phyloP scores from a whole-genome alignment of 768 basidiomycete species.

The Pleurotus salmoneostramineus region DNA sequence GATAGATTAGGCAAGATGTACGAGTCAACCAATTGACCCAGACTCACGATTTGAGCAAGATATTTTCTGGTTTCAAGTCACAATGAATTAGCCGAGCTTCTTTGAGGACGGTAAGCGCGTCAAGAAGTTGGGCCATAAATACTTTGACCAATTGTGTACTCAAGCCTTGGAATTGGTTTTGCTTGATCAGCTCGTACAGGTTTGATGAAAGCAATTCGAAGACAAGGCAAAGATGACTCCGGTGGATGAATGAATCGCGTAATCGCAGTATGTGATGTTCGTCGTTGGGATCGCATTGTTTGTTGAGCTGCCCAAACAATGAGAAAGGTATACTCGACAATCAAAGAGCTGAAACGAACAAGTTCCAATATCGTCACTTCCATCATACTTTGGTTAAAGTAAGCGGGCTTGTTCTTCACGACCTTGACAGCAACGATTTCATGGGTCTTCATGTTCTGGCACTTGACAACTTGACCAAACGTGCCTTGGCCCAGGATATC shows the following conservation, averaged over 20 bases:
- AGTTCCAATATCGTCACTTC: conserved; percentile 97
- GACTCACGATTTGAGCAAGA: conserved; percentile 87
- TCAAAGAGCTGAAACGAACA: conserved; percentile 45
- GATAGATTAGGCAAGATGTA: neutral
- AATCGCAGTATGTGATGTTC: conserved; percentile 96
- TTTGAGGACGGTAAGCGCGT: conserved; percentile 89
- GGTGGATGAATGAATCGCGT: conserved; percentile 95
- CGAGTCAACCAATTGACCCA: neutral
- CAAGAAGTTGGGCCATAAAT: conserved; percentile 93
- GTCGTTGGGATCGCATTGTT: conserved; percentile 88
- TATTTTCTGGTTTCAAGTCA: conserved; percentile 98
- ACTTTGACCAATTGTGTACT: conserved; percentile 98
- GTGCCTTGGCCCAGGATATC: conserved; percentile 99
- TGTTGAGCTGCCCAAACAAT: conserved; percentile 67
- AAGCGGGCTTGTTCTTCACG: conserved; percentile 99
- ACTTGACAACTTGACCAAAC: conserved; percentile 99
- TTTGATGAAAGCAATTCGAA: conserved; percentile 97
- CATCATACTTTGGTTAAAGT: conserved; percentile 99
- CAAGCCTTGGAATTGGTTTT: conserved; percentile 97
- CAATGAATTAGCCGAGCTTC: conserved; percentile 97
- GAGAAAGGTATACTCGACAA: neutral
- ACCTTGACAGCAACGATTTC: conserved; percentile 99
- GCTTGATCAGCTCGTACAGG: conserved; percentile 98
- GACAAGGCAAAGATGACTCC: conserved; percentile 94
- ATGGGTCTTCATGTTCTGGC: conserved; percentile 99